Base-by-base conservation (phyloP, 148 eudicot species). In the Rhododendron ovatum region DNA sequence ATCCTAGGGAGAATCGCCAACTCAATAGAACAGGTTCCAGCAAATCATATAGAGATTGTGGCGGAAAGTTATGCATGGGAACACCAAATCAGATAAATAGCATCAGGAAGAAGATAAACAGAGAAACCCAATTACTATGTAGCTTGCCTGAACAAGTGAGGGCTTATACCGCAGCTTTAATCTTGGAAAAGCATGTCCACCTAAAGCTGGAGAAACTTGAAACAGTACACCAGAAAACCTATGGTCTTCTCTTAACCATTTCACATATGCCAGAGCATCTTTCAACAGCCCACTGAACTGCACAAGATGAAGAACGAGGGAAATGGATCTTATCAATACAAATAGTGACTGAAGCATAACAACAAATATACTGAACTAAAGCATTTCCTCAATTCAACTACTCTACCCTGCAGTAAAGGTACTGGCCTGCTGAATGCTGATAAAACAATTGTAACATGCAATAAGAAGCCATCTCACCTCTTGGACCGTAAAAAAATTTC, bases 211-310 rank as follows among this genome's bases (percentile, higher is more conserved):
- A 85, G 99, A 96, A 57, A 94, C 90, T 86, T 96, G 99, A 88
- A 94, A 91, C 82, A 94, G 85, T 83, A 95, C 86, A 88, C 92
- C 93, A 73, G 92, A 86, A 89, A 94, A 96, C 87, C 94, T 92
- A n/a, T 84, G 82, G 85, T 96, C 99, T 88, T 95, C 93, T 88
- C 87, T 92, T 82, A 95, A 88, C 99, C 99, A 96, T 85, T 88
- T 85, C 71, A 91, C 89, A 83, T 96, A 96, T 30, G 90, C 91
- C 59, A 94, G 90, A 41, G 98, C 96, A 91, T 96, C 96, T 88
- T 89, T 87, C 55, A 92, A 91, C 85, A 96, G 99, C 75, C 99
- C 99, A 88, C 99, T 96, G 90, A 90, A 96, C 99, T 96, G 95
- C 91, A 92, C 78, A 87, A 59, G 61, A 86, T 80, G 67, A 85